These are phyloP conservation scores for Fonsecaea pedrosoi DNA, from an alignment of 2,329 filamentous ascomycete species.

Conservation along the genomic window DNA sequence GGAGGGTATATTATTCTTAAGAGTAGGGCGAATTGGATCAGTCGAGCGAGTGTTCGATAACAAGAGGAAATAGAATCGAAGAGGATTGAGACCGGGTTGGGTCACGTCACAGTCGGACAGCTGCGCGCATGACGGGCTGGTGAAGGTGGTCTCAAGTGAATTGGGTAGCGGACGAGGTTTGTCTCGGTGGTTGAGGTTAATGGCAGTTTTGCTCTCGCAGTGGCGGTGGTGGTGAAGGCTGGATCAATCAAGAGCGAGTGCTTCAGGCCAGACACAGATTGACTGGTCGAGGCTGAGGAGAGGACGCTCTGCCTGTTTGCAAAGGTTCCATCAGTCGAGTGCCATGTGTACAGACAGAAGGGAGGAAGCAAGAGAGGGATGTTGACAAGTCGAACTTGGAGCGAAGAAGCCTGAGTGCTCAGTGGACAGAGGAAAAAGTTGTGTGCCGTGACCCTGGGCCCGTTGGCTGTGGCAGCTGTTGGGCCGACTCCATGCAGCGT, in stretches of 20 bases:
- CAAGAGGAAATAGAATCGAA: slow-evolving; percentile 26
- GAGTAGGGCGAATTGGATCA: slow-evolving; percentile 8
- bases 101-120: slow-evolving; percentile 33
- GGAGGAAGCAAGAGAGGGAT: slow-evolving; percentile 5
- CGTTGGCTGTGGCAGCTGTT: slow-evolving; percentile 5
- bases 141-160: slow-evolving; percentile 12
- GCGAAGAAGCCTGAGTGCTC: slow-evolving; percentile 22
- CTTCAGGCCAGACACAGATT: slow-evolving; percentile 8
- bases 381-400: slow-evolving; percentile 27
- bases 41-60: slow-evolving; percentile 27
- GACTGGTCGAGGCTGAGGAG: slow-evolving; percentile 17
- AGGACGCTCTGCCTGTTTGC: slow-evolving; percentile 19
- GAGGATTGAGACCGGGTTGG: slow-evolving; percentile 14
- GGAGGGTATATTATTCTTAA: slow-evolving; percentile 18
- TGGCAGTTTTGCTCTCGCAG: not conserved
- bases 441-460: slow-evolving; percentile 27
- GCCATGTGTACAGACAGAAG: slow-evolving; percentile 32
- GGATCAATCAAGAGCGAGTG: slow-evolving; percentile 5
- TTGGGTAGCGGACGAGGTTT: not conserved
- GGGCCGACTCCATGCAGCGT: not conserved
- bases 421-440: slow-evolving; percentile 27
- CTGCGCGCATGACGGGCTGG: slow-evolving; percentile 30
- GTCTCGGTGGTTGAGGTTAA: slow-evolving; percentile 6
- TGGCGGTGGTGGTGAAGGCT: slow-evolving; percentile 1
- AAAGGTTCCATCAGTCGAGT: slow-evolving; percentile 32